These are phyloP conservation scores for Senna siamea DNA, from an alignment of 306 rosid genomes.

Conservation along the genomic window DNA sequence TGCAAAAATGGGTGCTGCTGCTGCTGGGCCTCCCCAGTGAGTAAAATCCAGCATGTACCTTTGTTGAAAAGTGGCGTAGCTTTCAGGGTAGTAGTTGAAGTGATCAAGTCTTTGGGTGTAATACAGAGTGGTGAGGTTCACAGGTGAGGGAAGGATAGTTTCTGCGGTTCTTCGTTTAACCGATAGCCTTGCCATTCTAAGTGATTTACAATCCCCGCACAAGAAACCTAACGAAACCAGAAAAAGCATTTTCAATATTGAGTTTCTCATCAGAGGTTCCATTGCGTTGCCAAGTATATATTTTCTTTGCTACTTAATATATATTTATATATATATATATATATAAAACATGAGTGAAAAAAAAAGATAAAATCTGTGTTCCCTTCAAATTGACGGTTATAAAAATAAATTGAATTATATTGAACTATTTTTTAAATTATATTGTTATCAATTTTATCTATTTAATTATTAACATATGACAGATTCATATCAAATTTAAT, in stretches of 20 bases:
- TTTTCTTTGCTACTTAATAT: not conserved
- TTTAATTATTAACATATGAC: too few relatives aligned
- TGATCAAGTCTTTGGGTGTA: not conserved
- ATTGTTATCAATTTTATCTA: too few relatives aligned
- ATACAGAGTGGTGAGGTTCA: not conserved
- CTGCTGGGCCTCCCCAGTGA: not conserved
- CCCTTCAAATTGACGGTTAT: too few relatives aligned
- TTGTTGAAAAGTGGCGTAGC: constrained; percentile 2
- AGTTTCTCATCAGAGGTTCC: not conserved
- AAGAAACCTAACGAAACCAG: not conserved
- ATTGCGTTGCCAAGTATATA: not conserved
- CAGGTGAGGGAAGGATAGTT: not conserved
- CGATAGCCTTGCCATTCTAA: not conserved
- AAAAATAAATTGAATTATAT: too few relatives aligned
- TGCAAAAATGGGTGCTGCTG: not conserved
- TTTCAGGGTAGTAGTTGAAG: not conserved
- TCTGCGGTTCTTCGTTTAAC: not conserved
- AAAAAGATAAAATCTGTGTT: too few relatives aligned
- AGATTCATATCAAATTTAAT: too few relatives aligned
- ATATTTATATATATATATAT: too few relatives aligned
- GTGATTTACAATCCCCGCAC: not conserved
- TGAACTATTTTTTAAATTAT: too few relatives aligned
- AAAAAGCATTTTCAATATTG: not conserved
- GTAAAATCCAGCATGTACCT: not conserved
- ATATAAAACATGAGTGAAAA: too few relatives aligned